Base-by-base conservation (phyloP, 2,329 filamentous ascomycete species). In the Aureobasidium namibiae region DNA sequence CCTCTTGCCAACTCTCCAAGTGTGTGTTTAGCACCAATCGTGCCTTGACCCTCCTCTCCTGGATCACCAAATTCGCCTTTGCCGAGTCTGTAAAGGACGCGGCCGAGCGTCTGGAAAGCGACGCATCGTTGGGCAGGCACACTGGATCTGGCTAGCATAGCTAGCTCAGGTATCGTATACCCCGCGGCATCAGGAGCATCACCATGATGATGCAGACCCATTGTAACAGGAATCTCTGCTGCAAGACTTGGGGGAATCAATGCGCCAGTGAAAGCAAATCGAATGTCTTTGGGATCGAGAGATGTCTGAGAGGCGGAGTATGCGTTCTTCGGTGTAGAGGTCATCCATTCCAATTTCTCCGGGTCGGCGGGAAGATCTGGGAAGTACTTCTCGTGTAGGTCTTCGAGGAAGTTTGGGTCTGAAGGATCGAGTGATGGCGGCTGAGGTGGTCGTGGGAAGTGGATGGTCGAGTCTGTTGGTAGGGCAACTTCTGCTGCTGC, bases 331-430 rank as follows among this genome's bases (percentile, higher is more conserved):
- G 82, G 72, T 4, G 85, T 84, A 7, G 52, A 88, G 69, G 14
- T 85, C 82, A 97, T 94, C 92, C 92, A 99, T 21, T 90, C 89
- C 4, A 96, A 83, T 56, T 89, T 87, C 61, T 86, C 85, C 0
- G 92, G 91, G 72, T 96, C 90, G 58, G 91, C 84, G 1, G 92
- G 85, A 1, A 96, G 85, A 63, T 85, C 83, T 13, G 94, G 92
- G 74, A 96, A 99, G 80, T 96, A 99, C 73, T 96, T 96, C 23
- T 85, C 76, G 78, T 96, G 92, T 6, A 99, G 83, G 60, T 89
- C 87, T 48, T 83, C 75, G 60, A 97, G 85, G 75, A 97, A 97
- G 68, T 90, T 80, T 0, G 89, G 87, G 61, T 92, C 89, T 38
- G 83, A 78, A 0, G 92, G 91, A 70, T 97, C 90, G 63, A 97